These are phyloP conservation scores for Knufia fluminis DNA, from an alignment of 2,329 filamentous ascomycete species.

Conservation along the genomic window DNA sequence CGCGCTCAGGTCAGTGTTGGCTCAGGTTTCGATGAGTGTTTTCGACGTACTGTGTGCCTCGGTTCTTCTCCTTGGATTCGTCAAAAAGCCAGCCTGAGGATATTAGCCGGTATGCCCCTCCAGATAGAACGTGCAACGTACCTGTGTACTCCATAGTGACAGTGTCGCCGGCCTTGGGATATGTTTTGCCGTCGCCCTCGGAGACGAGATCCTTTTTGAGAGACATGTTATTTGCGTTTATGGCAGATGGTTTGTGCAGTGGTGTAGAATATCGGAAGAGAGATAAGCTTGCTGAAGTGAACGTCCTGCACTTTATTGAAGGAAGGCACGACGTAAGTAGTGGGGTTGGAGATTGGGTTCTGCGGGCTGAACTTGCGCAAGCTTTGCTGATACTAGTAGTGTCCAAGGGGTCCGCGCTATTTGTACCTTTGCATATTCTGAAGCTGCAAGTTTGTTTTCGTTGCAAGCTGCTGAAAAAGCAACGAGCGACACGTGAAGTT, in stretches of 20 bases:
- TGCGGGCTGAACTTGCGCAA: neutral
- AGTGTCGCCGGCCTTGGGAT: conserved; percentile 56
- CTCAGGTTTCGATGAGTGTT: neutral
- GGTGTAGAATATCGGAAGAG: conserved; percentile 1
- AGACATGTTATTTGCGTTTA: neutral
- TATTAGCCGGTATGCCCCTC: neutral
- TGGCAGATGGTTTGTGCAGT: neutral
- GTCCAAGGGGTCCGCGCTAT: neutral
- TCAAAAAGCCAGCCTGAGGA: conserved; percentile 7
- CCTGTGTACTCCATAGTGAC: conserved; percentile 65
- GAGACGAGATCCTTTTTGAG: conserved; percentile 9
- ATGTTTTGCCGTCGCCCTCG: conserved; percentile 17
- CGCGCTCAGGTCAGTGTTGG: neutral
- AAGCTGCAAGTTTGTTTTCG: too few species aligned
- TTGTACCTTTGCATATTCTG: neutral
- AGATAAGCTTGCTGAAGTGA: neutral
- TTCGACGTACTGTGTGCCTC: conserved; percentile 1
- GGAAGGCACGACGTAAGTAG: conserved; percentile 1
- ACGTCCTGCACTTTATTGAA: neutral
- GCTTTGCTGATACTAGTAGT: neutral
- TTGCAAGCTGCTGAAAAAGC: neutral
- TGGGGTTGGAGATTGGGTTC: conserved; percentile 1
- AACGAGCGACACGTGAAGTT: neutral
- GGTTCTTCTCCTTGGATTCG: neutral
- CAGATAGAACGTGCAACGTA: neutral